A percentile compares a stretch with the other conserved stretches of the same genome.
phyloP scores from a whole-genome alignment of 2,329 filamentous ascomycete species.

The Calonectria honghensis region DNA sequence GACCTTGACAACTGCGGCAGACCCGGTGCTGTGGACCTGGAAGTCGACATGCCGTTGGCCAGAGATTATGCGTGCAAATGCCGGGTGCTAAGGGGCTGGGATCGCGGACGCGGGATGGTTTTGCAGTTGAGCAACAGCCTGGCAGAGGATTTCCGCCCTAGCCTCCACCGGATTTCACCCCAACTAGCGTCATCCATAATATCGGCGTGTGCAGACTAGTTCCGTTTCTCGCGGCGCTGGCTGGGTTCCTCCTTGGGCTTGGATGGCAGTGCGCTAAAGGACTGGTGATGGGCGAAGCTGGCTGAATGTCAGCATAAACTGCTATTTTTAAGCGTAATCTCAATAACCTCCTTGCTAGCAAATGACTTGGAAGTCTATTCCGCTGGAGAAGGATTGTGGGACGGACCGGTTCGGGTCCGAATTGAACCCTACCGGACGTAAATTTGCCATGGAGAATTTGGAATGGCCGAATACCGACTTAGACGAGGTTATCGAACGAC shows the following conservation, averaged over 20 bases:
- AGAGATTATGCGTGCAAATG: background rate
- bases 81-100: conserved; percentile 14
- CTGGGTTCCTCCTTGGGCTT: too few species aligned
- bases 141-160: conserved; percentile 28
- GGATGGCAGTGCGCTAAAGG: background rate
- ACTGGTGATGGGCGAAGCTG: background rate
- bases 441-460: conserved; percentile 18
- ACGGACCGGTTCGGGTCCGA: conserved; percentile 1
- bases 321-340: background rate
- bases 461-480: background rate
- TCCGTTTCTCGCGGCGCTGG: background rate
- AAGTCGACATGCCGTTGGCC: conserved; percentile 24
- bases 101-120: conserved; percentile 16
- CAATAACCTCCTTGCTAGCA: conserved; percentile 12
- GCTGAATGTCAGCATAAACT: background rate
- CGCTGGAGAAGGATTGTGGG: background rate
- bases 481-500: background rate
- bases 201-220: background rate
- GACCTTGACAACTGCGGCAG: background rate
- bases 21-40: conserved; percentile 32
- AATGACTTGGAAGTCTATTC: background rate
- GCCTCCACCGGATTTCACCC: background rate
- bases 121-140: conserved; percentile 5
- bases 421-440: conserved; percentile 1
- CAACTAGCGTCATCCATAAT: conserved; percentile 8